Evolutionary conservation across 768 basidiomycete genomes (phyloP).

Genomic region (Tulasnella sp.): DNA sequence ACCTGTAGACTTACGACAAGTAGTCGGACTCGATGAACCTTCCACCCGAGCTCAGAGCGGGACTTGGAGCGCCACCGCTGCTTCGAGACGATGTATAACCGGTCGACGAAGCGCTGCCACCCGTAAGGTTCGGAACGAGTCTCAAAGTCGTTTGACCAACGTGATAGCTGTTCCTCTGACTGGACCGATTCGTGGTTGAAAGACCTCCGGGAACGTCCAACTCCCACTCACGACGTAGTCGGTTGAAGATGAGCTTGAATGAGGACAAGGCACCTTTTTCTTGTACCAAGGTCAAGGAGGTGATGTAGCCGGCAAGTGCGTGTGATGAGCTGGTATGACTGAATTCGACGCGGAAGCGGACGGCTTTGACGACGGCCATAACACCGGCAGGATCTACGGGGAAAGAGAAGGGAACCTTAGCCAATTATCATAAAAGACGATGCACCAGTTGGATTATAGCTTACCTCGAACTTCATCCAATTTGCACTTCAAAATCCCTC

Average conservation of each 20-base stretch:
- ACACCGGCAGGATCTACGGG: constrained; percentile 43
- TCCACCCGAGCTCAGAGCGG: constrained; percentile 28
- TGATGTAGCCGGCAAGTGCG: constrained; percentile 42
- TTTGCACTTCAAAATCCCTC: constrained; percentile 62
- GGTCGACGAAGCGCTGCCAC: not conserved
- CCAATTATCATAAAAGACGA: not conserved
- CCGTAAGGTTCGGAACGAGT: not conserved
- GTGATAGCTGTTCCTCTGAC: constrained; percentile 8
- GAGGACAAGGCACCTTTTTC: constrained; percentile 83
- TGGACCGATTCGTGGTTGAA: not conserved
- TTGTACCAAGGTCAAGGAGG: constrained; percentile 58
- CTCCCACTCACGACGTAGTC: constrained; percentile 63
- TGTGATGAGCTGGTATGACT: constrained; percentile 35
- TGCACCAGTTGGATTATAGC: not conserved
- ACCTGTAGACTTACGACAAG: constrained; percentile 26
- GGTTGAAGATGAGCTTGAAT: constrained; percentile 65
- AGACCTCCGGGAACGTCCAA: constrained; percentile 38
- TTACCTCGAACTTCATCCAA: constrained; percentile 52
- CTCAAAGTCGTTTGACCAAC: constrained; percentile 1
- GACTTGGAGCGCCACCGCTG: constrained; percentile 26
- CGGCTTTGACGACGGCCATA: constrained; percentile 53
- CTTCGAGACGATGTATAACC: not conserved
- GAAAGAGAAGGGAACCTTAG: not conserved
- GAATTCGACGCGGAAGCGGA: constrained; percentile 79
- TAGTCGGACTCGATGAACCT: constrained; percentile 35